Evolutionary conservation across 2,329 filamentous ascomycete species (phyloP).

Genomic region (Mycosphaerelloides madeirae): DNA sequence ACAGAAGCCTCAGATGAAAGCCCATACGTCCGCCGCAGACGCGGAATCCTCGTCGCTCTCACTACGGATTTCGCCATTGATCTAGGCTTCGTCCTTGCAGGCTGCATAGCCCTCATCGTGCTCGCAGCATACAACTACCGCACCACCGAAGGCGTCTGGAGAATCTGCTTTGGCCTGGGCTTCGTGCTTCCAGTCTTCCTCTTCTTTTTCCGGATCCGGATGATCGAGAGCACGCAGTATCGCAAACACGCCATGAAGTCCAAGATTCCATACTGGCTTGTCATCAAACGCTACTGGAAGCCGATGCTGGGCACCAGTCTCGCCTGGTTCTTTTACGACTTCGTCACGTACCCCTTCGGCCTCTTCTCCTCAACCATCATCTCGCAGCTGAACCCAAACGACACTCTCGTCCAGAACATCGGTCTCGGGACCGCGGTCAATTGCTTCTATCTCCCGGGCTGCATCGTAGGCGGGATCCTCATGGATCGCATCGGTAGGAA

Average conservation of each 20-base stretch:
- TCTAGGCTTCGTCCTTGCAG: slow-evolving; percentile 72
- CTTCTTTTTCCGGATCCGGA: slow-evolving; percentile 63
- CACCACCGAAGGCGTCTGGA: slow-evolving; percentile 70
- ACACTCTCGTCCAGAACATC: slow-evolving; percentile 70
- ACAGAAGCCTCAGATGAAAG: slow-evolving; percentile 18
- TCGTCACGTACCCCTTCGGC: slow-evolving; percentile 62
- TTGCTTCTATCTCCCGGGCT: slow-evolving; percentile 80
- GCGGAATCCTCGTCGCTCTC: slow-evolving; percentile 21
- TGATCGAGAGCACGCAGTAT: slow-evolving; percentile 71
- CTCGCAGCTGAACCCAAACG: slow-evolving; percentile 51
- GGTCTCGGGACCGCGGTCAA: slow-evolving; percentile 87
- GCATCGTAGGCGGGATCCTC: slow-evolving; percentile 67
- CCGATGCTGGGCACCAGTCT: slow-evolving; percentile 63
- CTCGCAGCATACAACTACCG: slow-evolving; percentile 35
- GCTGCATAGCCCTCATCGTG: slow-evolving; percentile 66
- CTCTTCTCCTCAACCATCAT: slow-evolving; percentile 79
- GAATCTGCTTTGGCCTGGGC: slow-evolving; percentile 71
- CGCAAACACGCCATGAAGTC: slow-evolving; percentile 63
- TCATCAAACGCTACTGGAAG: slow-evolving; percentile 64
- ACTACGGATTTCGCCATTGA: slow-evolving; percentile 53
- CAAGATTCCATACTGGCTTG: slow-evolving; percentile 45
- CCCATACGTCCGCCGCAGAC: slow-evolving; percentile 13
- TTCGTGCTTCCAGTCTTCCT: slow-evolving; percentile 67
- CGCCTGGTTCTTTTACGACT: slow-evolving; percentile 76
- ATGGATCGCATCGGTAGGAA: slow-evolving; percentile 75